phyloP scores from a whole-genome alignment of 495 filamentous ascomycete genomes.

The Staphylotrichum longicolle region DNA sequence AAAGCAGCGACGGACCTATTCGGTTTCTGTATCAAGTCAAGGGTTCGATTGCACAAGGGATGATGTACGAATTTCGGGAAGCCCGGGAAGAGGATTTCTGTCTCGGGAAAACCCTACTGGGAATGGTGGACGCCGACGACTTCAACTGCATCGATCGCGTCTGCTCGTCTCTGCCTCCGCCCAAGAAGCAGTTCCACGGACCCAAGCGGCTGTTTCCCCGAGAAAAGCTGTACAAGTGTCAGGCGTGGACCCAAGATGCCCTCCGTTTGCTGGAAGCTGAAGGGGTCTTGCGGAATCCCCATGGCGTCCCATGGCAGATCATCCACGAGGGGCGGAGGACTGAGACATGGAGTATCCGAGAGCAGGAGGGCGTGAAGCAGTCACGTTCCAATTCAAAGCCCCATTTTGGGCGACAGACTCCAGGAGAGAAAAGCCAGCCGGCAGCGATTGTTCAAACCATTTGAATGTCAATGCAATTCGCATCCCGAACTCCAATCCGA shows the following conservation, averaged over 20 bases:
- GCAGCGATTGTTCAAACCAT: too few species aligned
- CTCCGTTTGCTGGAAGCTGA: not conserved
- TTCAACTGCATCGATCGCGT: constrained; percentile 6
- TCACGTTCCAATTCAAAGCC: too few species aligned
- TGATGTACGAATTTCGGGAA: constrained; percentile 2
- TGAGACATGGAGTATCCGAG: not conserved
- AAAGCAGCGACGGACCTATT: not conserved
- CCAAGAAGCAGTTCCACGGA: constrained; percentile 3
- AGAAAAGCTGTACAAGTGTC: constrained; percentile 1
- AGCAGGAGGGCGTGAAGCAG: not conserved
- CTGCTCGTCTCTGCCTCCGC: not conserved
- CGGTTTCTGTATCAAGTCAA: not conserved
- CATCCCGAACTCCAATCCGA: too few species aligned
- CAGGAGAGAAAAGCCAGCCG: too few species aligned
- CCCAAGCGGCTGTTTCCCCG: not conserved
- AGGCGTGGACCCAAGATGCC: constrained; percentile 2
- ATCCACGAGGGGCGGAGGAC: constrained; percentile 5
- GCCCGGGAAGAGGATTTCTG: not conserved
- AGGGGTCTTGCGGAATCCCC: not conserved
- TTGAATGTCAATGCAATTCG: too few species aligned
- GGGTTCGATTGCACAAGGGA: not conserved
- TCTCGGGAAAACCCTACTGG: not conserved
- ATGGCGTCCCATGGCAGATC: not conserved
- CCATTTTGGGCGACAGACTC: too few species aligned
- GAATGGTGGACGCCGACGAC: not conserved